phyloP scores from a whole-genome alignment of 257 asterid species.

The Forsythia viridissima region DNA sequence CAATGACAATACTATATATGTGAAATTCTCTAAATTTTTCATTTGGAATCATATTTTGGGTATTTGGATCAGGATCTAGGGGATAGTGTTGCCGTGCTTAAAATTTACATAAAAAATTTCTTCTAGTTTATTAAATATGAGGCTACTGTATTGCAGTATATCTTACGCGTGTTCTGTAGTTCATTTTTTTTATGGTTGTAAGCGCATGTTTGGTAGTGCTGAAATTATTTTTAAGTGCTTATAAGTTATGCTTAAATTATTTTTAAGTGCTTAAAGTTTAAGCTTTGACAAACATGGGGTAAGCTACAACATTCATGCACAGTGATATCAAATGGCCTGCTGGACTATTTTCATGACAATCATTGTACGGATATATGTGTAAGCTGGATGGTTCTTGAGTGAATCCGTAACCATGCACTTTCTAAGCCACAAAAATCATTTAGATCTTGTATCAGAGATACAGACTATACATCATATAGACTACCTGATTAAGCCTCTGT shows the following conservation, averaged over 20 bases:
- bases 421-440: neutral
- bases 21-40: neutral
- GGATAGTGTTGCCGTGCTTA: neutral
- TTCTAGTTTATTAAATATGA: neutral
- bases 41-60: neutral
- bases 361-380: neutral
- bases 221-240: no score
- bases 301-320: neutral
- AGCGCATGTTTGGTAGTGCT: neutral
- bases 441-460: neutral
- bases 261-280: no score
- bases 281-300: no score
- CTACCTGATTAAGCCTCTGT: no score
- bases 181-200: neutral
- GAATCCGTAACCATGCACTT: neutral
- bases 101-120: neutral
- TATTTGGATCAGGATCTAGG: neutral
- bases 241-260: no score
- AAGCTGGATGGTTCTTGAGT: neutral
- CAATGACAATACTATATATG: neutral
- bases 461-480: neutral
- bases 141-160: neutral
- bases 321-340: neutral
- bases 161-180: neutral
- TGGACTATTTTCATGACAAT: neutral